Evolutionary conservation across 2,329 filamentous ascomycete species (phyloP).

Genomic region (Colletotrichum godetiae): DNA sequence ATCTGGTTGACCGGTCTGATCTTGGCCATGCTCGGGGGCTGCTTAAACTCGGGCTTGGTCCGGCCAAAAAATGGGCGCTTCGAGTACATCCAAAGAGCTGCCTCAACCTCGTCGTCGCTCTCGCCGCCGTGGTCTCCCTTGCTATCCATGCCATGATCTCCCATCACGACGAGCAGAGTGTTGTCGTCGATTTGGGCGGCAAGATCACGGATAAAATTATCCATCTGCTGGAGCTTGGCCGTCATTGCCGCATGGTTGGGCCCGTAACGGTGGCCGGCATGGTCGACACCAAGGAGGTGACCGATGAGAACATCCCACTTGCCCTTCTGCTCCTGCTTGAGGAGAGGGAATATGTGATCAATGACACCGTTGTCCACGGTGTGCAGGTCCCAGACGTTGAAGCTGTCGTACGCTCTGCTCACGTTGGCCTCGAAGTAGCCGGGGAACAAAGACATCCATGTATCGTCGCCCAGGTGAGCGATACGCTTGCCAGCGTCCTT

Average conservation of each 20-base stretch:
- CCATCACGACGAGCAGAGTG: constrained; percentile 94
- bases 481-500: constrained; percentile 75
- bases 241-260: constrained; percentile 94
- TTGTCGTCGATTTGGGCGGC: constrained; percentile 81
- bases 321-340: constrained; percentile 71
- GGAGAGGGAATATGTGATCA: constrained; percentile 87
- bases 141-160: constrained; percentile 98
- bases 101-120: constrained; percentile 94
- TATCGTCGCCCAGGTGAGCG: constrained; percentile 97
- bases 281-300: constrained; percentile 94
- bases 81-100: constrained; percentile 98
- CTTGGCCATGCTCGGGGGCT: constrained; percentile 79
- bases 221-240: constrained; percentile 92
- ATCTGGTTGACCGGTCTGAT: constrained; percentile 85
- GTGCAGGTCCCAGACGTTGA: constrained; percentile 98
- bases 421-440: constrained; percentile 91
- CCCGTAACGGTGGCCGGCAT: constrained; percentile 95
- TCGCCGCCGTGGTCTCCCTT: constrained; percentile 99
- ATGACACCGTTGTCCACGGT: constrained; percentile 96
- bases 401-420: constrained; percentile 92
- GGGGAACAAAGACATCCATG: constrained; percentile 93
- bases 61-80: constrained; percentile 88
- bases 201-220: constrained; percentile 79
- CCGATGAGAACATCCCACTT: constrained; percentile 96
- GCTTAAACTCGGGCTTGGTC: constrained; percentile 67